These are phyloP conservation scores for Austropuccinia psidii DNA, from an alignment of 1,284 basidiomycete species.

Conservation along the genomic window DNA sequence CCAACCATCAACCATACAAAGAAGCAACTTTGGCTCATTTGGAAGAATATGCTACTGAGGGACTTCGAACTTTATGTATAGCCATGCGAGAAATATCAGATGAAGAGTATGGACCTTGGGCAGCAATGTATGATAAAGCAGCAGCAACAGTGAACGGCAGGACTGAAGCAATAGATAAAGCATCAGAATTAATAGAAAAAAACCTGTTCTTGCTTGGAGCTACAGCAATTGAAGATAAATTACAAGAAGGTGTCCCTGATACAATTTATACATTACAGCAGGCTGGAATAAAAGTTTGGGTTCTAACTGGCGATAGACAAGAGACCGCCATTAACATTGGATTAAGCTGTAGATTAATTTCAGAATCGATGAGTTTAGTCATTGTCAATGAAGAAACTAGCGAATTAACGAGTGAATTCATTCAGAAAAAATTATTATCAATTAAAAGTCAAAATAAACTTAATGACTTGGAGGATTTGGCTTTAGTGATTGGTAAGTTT, in stretches of 20 bases:
- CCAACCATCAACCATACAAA: slow-evolving; percentile 65
- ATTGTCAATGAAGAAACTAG: slow-evolving; percentile 87
- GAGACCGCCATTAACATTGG: slow-evolving; percentile 99
- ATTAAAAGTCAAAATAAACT: slow-evolving; percentile 79
- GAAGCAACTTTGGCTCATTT: slow-evolving; percentile 83
- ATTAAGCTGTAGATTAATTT: slow-evolving; percentile 89
- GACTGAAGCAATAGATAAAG: slow-evolving; percentile 84
- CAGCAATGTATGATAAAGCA: slow-evolving; percentile 76
- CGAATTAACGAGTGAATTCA: slow-evolving; percentile 72
- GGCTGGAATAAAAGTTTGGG: slow-evolving; percentile 99
- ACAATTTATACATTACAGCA: slow-evolving; percentile 95
- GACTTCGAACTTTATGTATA: slow-evolving; percentile 90
- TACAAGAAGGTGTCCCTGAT: slow-evolving; percentile 97
- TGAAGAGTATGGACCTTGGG: slow-evolving; percentile 85
- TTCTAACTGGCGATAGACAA: slow-evolving; percentile 93
- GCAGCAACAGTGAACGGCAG: slow-evolving; percentile 86
- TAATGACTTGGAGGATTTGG: slow-evolving; percentile 89
- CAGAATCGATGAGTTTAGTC: slow-evolving; percentile 96
- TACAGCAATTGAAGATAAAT: slow-evolving; percentile 96
- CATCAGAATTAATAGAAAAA: slow-evolving; percentile 91
- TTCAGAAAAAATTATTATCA: slow-evolving; percentile 77
- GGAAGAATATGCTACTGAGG: slow-evolving; percentile 96
- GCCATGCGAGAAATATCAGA: slow-evolving; percentile 85
- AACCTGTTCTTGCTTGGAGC: slow-evolving; percentile 87
- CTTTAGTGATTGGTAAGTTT: slow-evolving; percentile 68